These are phyloP conservation scores for Avena atlantica DNA, from an alignment of 176 grass and related monocot genomes.

Conservation along the genomic window DNA sequence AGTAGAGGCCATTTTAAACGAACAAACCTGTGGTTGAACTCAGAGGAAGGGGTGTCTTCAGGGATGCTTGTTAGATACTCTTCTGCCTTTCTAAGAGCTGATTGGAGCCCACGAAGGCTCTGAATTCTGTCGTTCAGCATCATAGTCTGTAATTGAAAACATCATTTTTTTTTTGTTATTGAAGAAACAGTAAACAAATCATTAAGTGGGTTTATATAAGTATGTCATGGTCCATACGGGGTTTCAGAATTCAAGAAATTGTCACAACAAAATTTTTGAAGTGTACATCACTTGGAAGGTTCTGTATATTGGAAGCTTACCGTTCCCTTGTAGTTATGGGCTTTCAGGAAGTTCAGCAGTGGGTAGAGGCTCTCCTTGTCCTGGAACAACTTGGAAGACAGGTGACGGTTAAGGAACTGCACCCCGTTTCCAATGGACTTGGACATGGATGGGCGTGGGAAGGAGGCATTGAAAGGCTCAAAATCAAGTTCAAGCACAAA, in stretches of 20 bases:
- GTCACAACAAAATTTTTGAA: too few species aligned
- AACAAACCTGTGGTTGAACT: slow-evolving; percentile 74
- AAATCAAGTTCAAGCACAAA: slow-evolving; percentile 97
- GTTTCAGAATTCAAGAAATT: slow-evolving; percentile 4
- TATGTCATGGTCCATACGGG: neutral
- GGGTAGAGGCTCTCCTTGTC: slow-evolving; percentile 97
- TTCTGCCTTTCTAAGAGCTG: slow-evolving; percentile 92
- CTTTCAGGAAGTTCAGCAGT: slow-evolving; percentile 85
- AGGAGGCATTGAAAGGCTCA: slow-evolving; percentile 97
- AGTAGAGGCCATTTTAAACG: neutral
- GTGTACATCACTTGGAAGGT: neutral
- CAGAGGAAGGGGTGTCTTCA: slow-evolving; percentile 77
- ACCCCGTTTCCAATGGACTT: slow-evolving; percentile 99
- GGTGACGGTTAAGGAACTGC: slow-evolving; percentile 94
- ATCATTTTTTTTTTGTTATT: neutral
- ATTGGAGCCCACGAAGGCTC: slow-evolving; percentile 74
- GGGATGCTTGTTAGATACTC: slow-evolving; percentile 70
- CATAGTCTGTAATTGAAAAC: slow-evolving; percentile 73
- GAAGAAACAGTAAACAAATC: neutral
- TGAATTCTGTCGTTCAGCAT: slow-evolving; percentile 97
- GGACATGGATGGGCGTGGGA: slow-evolving; percentile 89
- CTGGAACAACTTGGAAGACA: slow-evolving; percentile 99
- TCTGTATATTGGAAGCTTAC: slow-evolving; percentile 50
- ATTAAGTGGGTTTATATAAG: neutral
- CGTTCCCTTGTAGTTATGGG: slow-evolving; percentile 84